Evolutionary conservation across 2,329 filamentous ascomycete species (phyloP), one percentile per base, ranked within the genome.

Genomic region (Stenocarpella maydis): DNA sequence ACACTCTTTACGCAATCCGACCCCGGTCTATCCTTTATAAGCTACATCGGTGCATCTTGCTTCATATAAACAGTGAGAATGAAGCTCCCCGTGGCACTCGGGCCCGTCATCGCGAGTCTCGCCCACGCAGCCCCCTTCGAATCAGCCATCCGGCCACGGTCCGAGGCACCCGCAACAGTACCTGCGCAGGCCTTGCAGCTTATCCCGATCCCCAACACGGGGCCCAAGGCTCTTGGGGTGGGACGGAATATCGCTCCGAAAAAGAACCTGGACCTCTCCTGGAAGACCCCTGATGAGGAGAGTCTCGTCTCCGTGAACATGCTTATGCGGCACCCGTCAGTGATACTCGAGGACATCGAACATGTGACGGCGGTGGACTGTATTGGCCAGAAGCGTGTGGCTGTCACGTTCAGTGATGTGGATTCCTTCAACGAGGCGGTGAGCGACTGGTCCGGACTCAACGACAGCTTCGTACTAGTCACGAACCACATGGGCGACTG

Each of bases 361-460:
- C 88, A 82, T 4, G 71, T 87, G 10, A 81, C 83, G 14, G 89
- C 86, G 1, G 79, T 90, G 67, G 75, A 82, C 55, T 89, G 87
- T 73, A 89, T 89, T 76, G 85, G 69, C 14, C 67, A 84, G 26
- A 78, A 83, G 17, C 84, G 86, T 26, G 87, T 75, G 53, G 68
- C 74, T 37, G 55, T 75, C 49, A 71, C 74, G 28, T 74, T 75
- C 67, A 71, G 65, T 61, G 65, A 55, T 7, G 67, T 63, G 10
- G 73, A 74, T 6, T 61, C 68, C 39, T 75, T 74, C 63, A 31
- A 71, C 39, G 72, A 73, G 69, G 74, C 72, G 4, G 68, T 73
- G n/a, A 63, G 45, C 21, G 60, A 69, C 26, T 75, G 74, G 74
- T 39, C 61, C 55, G 53, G 60, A 52, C 60, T 71, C 31, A 63